These are phyloP conservation scores for Smithsoniella earleae DNA, from an alignment of 163 green algal species.

Conservation along the genomic window DNA sequence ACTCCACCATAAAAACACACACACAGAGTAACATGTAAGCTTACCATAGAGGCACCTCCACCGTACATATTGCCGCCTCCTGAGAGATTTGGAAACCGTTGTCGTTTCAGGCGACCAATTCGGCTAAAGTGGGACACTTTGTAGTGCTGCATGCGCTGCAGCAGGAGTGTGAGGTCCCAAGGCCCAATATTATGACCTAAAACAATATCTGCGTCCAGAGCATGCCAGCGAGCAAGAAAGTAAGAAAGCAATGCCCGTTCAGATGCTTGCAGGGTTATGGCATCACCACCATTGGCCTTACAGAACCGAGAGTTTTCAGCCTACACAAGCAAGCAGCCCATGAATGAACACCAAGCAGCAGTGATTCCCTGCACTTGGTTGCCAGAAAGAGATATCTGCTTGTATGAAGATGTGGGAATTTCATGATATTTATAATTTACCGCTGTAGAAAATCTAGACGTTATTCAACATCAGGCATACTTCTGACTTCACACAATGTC, in stretches of 20 bases:
- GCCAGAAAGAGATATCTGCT: too few relatives aligned
- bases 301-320: constrained; percentile 55
- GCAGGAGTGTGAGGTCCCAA: constrained; percentile 88
- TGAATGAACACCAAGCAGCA: background rate
- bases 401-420: too few relatives aligned
- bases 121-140: constrained; percentile 85
- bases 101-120: constrained; percentile 85
- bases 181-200: constrained; percentile 91
- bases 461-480: too few relatives aligned
- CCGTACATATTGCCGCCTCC: constrained; percentile 74
- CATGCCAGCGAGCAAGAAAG: constrained; percentile 58
- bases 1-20: too few relatives aligned
- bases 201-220: constrained; percentile 84
- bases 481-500: too few relatives aligned
- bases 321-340: constrained; percentile 36
- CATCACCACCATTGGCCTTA: constrained; percentile 54
- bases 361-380: too few relatives aligned
- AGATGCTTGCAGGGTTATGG: constrained; percentile 51
- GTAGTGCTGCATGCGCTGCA: constrained; percentile 80
- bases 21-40: too few relatives aligned
- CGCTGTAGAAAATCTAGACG: too few relatives aligned
- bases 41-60: too few relatives aligned
- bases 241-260: constrained; percentile 82
- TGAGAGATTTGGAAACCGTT: constrained; percentile 68
- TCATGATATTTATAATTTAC: too few relatives aligned